Evolutionary conservation across 805 yeast species (phyloP), one percentile per base, ranked within the genome.

Genomic region (Metschnikowia lachancei): DNA sequence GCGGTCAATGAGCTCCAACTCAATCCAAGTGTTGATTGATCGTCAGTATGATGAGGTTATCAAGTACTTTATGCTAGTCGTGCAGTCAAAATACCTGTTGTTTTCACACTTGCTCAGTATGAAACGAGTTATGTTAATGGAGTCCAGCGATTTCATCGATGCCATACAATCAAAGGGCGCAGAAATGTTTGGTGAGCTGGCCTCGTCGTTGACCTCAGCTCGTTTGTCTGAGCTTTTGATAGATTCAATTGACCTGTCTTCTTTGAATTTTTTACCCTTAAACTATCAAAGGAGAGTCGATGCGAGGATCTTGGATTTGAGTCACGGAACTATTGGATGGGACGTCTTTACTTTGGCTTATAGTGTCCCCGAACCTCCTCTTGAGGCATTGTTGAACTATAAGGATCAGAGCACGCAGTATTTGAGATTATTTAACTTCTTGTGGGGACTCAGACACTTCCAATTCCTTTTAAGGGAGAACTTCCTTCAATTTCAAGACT

Each of bases 291-390:
- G 75, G 36, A 66, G 87, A 41, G 61, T 92, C 11, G 98, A 94
- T 69, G 96, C 97, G 0, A 72, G 97, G 37, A 74, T 91, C 18
- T 70, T 91, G 40, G 89, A 85, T 48, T 66, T 85, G 40, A 83
- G 83, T 3, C 87, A 83, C 54, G 75, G 88, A 0, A 79, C 82
- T 24, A 66, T 80, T 41, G 97, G 96, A 0, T 91, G 97, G 97
- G 95, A 91, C 60, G 89, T 87, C 2, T 91, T 92, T 62, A 88
- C 97, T 0, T 67, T 91, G 31, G 97, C 90, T 59, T 94, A 87
- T 62, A 70, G 77, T 44, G 57, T 80, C 10, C 74, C 80, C 8
- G 69, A 76, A 22, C 74, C 86, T 3, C 69, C 92, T 14, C 68
- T 83, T 32, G 76, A 78, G 31, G 52, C 60, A 2, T 46, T 72